Percentiles rank a stretch among this genome's conserved stretches.
Conservation (phyloP, 2,329 filamentous ascomycete species). For the Sporothrix variecibatus region DNA sequence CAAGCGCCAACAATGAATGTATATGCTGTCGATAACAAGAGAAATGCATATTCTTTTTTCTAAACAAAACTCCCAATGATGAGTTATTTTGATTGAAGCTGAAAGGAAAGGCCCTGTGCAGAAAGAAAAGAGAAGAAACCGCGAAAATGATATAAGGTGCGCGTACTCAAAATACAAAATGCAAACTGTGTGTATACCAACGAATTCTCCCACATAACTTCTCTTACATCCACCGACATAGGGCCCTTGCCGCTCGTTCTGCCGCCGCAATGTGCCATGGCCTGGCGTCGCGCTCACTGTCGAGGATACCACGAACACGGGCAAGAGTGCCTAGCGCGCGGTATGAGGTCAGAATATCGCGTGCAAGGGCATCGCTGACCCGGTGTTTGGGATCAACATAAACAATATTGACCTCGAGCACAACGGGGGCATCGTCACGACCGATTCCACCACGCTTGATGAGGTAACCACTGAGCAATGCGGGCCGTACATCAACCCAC, state of each 20-base stretch:
- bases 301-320: constrained; percentile 63
- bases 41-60: neutral
- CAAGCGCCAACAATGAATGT: neutral
- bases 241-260: constrained; percentile 65
- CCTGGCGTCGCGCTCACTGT: constrained; percentile 61
- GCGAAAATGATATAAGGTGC: neutral
- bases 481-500: constrained; percentile 56
- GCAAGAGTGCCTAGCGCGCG: constrained; percentile 69
- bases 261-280: constrained; percentile 78
- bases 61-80: neutral
- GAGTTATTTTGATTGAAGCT: neutral
- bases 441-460: constrained; percentile 62
- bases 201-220: neutral
- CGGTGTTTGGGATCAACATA: constrained; percentile 56
- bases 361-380: constrained; percentile 63
- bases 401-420: constrained; percentile 67
- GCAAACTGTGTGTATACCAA: neutral
- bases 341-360: constrained; percentile 71
- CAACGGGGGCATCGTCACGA: constrained; percentile 58
- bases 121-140: neutral
- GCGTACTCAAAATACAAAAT: neutral
- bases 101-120: neutral
- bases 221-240: constrained; percentile 64
- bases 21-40: neutral
- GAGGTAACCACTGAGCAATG: constrained; percentile 65